phyloP scores from a whole-genome alignment of 192 early-diverging fungal species.

The Gamsiella multidivaricata region DNA sequence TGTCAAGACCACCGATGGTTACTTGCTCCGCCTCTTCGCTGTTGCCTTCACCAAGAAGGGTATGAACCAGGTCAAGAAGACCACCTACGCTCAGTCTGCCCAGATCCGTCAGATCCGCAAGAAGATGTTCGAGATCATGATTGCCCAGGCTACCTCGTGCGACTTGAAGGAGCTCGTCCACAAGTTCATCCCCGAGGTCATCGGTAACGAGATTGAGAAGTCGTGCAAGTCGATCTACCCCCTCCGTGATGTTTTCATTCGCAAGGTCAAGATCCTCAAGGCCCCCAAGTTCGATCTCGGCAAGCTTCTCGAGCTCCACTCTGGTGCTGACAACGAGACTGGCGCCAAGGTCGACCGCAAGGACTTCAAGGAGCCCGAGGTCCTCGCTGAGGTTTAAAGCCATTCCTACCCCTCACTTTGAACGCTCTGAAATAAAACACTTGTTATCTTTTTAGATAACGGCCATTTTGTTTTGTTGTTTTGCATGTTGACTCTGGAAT shows the following conservation, averaged over 20 bases:
- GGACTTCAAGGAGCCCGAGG: constrained; percentile 89
- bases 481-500: neutral
- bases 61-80: constrained; percentile 95
- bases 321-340: constrained; percentile 80
- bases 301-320: constrained; percentile 97
- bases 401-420: constrained; percentile 3
- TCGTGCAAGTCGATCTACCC: constrained; percentile 98
- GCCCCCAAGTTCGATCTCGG: constrained; percentile 94
- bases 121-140: constrained; percentile 99
- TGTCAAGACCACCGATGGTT: constrained; percentile 99
- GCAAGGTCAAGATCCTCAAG: constrained; percentile 99
- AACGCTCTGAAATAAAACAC: constrained; percentile 20
- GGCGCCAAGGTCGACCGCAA: constrained; percentile 85
- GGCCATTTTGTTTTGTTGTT: constrained; percentile 28
- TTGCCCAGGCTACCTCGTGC: constrained; percentile 81
- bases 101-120: constrained; percentile 99
- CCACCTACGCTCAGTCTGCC: constrained; percentile 95
- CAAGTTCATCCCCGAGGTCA: constrained; percentile 97
- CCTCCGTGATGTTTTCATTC: constrained; percentile 94
- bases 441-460: constrained; percentile 43
- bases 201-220: constrained; percentile 98
- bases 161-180: constrained; percentile 96
- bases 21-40: constrained; percentile 96
- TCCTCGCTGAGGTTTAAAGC: constrained; percentile 59
- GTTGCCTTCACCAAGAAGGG: constrained; percentile 97